Evolutionary conservation across 306 rosid genomes (phyloP).

Genomic region (apple (Malus domestica)): ASM211411v1 NC_041796.1:31413501-31414000

Average conservation of each 20-base stretch:
- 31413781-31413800: background rate
- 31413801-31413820: background rate
- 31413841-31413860: background rate
- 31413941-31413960: constrained; percentile 99
- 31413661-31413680: background rate
- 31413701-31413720: background rate
- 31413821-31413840: background rate
- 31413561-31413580: constrained; percentile 89
- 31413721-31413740: background rate
- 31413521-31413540: constrained; percentile 91
- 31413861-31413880: constrained; percentile 55
- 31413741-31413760: background rate
- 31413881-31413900: constrained; percentile 97
- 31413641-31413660: constrained; percentile 71
- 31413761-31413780: background rate
- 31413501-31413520: constrained; percentile 97
- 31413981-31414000: constrained; percentile 4
- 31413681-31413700: background rate
- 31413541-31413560: constrained; percentile 98
- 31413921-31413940: constrained; percentile 97
- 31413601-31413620: constrained; percentile 95
- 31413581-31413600: constrained; percentile 90
- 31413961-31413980: constrained; percentile 91
- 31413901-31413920: constrained; percentile 84
- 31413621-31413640: constrained; percentile 99